A percentile compares a stretch with the other conserved stretches of the same genome.
phyloP scores from a whole-genome alignment of 768 basidiomycete species.

The Solioccasus polychromus region DNA sequence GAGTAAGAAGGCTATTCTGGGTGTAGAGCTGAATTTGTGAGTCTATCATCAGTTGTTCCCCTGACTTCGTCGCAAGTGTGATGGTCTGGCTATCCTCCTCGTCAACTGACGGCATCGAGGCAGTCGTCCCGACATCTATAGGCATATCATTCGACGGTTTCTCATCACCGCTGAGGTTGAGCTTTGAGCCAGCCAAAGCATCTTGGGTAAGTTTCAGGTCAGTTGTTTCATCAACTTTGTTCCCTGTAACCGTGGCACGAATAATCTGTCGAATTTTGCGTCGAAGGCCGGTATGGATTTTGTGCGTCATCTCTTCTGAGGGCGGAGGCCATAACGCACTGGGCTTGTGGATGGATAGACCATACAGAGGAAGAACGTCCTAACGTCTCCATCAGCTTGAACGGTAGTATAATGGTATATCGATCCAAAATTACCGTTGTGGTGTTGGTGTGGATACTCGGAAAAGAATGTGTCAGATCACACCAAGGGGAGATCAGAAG shows the following conservation, averaged over 20 bases:
- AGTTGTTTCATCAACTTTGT: conserved; percentile 1
- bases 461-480: conserved; percentile 93
- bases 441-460: conserved; percentile 82
- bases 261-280: conserved; percentile 59
- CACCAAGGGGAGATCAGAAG: conserved; percentile 92
- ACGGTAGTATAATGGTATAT: background rate
- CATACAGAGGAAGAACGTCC: conserved; percentile 81
- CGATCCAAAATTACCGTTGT: conserved; percentile 53
- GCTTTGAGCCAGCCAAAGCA: conserved; percentile 8
- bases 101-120: conserved; percentile 39
- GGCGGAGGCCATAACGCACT: conserved; percentile 78
- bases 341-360: conserved; percentile 76
- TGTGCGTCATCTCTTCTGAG: conserved; percentile 55
- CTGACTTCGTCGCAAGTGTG: conserved; percentile 41
- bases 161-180: conserved; percentile 4
- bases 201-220: conserved; percentile 4
- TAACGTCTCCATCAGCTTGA: conserved; percentile 25
- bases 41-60: conserved; percentile 51
- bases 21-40: conserved; percentile 86
- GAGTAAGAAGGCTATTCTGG: conserved; percentile 69
- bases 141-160: conserved; percentile 30
- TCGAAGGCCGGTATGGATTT: conserved; percentile 58
- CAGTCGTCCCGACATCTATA: conserved; percentile 49
- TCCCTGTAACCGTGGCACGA: conserved; percentile 28
- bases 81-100: conserved; percentile 43